Base-by-base conservation (phyloP, 176 grass and related monocot species). In the Lolium multiflorum region DNA sequence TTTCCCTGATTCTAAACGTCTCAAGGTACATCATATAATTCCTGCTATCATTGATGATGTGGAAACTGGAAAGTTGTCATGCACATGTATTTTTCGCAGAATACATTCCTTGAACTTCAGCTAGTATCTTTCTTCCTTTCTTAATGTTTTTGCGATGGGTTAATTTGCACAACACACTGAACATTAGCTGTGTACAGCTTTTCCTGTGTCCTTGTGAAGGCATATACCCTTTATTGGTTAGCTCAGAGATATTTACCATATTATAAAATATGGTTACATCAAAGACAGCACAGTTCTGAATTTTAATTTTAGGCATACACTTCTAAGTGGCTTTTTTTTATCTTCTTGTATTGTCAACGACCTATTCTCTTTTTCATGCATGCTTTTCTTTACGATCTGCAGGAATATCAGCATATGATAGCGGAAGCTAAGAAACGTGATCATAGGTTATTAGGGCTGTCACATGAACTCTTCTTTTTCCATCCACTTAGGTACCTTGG, bases 401-500 rank as follows among this genome's bases (percentile, higher is more conserved):
- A 99, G 97, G 97, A 99, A 92, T 99, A 99, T 89, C 58, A 87
- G 70, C 83, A 90, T 86, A 71, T 87, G 52, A 71, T 99, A 85
- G 97, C 96, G 85, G 97, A 99, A 83, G 97, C 97, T 66, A 99
- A 99, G 85, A 99, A 99, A 89, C 92, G 92, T 13, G 97, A 99
- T 85, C 97, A 99, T 83, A 99, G 97, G 66, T 43, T 94, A 72
- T 64, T 99, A 31, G 97, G 97, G 81, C 90, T 86, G 82, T 77
- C 91, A 43, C 97, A 99, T 57, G 94, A 99, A 35, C 97, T 99
- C 88, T 99, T 99, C 94, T 99, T 99, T 90, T 99, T 99, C 90
- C 93, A 99, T 94, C 94, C 65, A 60, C 97, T 99, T 81, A 99
- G 97, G 97, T 98, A 89, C 11, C 38, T 54, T 89, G 5, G 3